A percentile compares a stretch with the other conserved stretches of the same genome.
Evolutionary conservation across 371 early-diverging fungal species (phyloP).

Genomic region (Mucor piriformis): DNA sequence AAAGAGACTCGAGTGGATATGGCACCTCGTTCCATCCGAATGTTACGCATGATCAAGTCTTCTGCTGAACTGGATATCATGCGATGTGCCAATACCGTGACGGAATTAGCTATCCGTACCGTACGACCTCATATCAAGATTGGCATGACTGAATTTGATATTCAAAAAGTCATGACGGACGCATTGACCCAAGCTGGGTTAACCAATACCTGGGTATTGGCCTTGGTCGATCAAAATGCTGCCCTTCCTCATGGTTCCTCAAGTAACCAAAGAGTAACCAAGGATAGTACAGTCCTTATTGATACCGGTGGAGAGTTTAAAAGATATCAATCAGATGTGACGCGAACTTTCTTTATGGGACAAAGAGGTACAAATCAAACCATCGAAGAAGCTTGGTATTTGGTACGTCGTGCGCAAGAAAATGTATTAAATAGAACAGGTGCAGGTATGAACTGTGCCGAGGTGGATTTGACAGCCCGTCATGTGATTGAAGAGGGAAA

Average conservation of each 20-base stretch:
- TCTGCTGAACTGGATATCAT: slow-evolving; percentile 55
- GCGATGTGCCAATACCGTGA: slow-evolving; percentile 55
- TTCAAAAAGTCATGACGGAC: slow-evolving; percentile 40
- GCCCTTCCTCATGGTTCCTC: slow-evolving; percentile 63
- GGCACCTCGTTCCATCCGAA: slow-evolving; percentile 46
- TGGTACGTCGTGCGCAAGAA: slow-evolving; percentile 54
- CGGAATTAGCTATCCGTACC: slow-evolving; percentile 52
- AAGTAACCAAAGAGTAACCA: slow-evolving; percentile 41
- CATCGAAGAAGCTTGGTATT: slow-evolving; percentile 57
- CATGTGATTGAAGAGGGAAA: slow-evolving; percentile 45
- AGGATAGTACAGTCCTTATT: slow-evolving; percentile 54
- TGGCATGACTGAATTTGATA: slow-evolving; percentile 51
- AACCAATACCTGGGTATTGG: slow-evolving; percentile 55
- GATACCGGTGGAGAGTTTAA: slow-evolving; percentile 59
- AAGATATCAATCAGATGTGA: slow-evolving; percentile 55
- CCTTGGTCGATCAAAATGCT: slow-evolving; percentile 55
- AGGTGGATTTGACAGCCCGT: slow-evolving; percentile 59
- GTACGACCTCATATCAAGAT: slow-evolving; percentile 45
- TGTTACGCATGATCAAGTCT: slow-evolving; percentile 56
- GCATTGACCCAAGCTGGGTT: slow-evolving; percentile 49
- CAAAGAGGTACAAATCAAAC: slow-evolving; percentile 49
- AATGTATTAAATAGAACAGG: slow-evolving; percentile 39
- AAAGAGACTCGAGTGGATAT: slow-evolving; percentile 28
- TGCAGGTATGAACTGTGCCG: slow-evolving; percentile 41
- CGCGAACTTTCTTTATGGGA: slow-evolving; percentile 57